Percentiles rank a stretch among this genome's conserved stretches.
Conservation (phyloP, 352 stramenopile genomes). For the Pythium utonaiense region DNA sequence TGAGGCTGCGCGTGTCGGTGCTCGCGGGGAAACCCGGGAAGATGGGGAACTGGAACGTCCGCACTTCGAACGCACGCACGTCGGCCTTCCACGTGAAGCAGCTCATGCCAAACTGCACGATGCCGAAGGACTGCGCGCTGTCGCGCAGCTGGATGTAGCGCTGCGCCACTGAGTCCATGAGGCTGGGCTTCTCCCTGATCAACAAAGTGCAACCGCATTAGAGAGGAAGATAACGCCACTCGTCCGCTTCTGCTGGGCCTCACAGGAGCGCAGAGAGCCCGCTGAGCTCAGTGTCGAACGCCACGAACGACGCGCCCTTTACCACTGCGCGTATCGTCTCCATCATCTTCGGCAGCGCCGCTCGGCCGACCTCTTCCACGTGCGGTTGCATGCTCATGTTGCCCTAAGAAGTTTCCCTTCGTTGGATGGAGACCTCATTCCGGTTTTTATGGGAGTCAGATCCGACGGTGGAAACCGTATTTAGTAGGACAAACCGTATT, state of each 20-base stretch:
- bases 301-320: constrained; percentile 49
- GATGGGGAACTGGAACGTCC: constrained; percentile 73
- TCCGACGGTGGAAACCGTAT: background rate
- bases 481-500: background rate
- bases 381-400: constrained; percentile 5
- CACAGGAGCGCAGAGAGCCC: constrained; percentile 67
- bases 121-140: constrained; percentile 53
- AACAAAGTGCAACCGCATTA: background rate
- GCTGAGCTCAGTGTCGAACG: constrained; percentile 76
- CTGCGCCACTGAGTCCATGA: constrained; percentile 72
- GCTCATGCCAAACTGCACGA: constrained; percentile 77
- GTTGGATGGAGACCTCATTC: background rate
- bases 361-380: constrained; percentile 17
- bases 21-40: constrained; percentile 47
- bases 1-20: constrained; percentile 12
- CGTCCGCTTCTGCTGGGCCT: background rate
- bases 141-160: constrained; percentile 56
- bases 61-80: constrained; percentile 41
- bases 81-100: constrained; percentile 54
- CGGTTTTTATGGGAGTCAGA: constrained; percentile 1
- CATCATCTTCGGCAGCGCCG: constrained; percentile 7
- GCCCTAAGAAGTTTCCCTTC: background rate
- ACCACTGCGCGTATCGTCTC: constrained; percentile 6
- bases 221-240: background rate
- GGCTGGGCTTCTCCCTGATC: constrained; percentile 40